phyloP scores from a whole-genome alignment of 2,329 filamentous ascomycete species.

The Fusarium succisae region DNA sequence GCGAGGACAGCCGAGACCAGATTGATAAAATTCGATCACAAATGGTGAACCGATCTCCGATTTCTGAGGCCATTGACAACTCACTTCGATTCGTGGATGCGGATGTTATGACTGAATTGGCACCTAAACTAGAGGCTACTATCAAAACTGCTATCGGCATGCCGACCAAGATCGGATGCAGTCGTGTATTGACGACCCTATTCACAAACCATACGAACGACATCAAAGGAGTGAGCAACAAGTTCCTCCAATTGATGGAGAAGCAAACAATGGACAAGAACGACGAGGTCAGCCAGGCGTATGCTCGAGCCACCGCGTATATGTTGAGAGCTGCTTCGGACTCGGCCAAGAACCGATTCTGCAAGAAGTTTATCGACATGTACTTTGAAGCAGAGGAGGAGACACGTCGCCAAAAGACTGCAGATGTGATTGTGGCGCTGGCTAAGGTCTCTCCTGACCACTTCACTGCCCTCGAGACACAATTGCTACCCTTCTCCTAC shows the following conservation, averaged over 20 bases:
- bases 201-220: constrained; percentile 81
- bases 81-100: constrained; percentile 86
- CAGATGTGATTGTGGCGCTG: constrained; percentile 83
- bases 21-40: constrained; percentile 88
- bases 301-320: constrained; percentile 88
- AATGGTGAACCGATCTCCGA: constrained; percentile 84
- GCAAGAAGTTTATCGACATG: constrained; percentile 66
- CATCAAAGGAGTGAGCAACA: constrained; percentile 78
- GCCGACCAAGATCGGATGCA: constrained; percentile 93
- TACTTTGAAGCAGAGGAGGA: constrained; percentile 89
- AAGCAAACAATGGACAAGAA: constrained; percentile 90
- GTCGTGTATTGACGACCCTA: constrained; percentile 83
- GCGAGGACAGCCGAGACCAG: constrained; percentile 86
- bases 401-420: constrained; percentile 75
- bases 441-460: constrained; percentile 90
- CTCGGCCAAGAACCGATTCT: constrained; percentile 61
- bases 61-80: constrained; percentile 91
- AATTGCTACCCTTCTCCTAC: constrained; percentile 87
- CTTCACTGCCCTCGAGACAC: constrained; percentile 79
- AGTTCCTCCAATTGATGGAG: constrained; percentile 80
- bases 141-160: constrained; percentile 90
- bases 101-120: constrained; percentile 77
- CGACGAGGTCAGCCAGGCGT: constrained; percentile 90
- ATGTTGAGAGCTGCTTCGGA: constrained; percentile 70
- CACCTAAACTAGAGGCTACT: constrained; percentile 76